Evolutionary conservation across 2,329 filamentous ascomycete species (phyloP).

Genomic region (Monilinia vaccinii-corymbosi): DNA sequence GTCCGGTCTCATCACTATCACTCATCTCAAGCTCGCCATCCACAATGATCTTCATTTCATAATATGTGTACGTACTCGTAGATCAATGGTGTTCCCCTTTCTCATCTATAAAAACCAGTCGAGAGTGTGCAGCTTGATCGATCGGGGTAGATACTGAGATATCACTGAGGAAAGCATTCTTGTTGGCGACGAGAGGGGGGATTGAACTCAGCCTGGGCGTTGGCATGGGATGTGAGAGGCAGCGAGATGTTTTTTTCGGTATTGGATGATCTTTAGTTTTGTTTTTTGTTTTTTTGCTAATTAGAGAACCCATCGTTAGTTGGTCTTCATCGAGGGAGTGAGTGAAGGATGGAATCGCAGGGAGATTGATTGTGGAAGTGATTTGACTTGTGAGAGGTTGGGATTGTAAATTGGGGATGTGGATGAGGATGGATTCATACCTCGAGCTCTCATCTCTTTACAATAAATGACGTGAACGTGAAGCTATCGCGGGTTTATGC

Average conservation of each 20-base stretch:
- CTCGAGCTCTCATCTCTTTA: conserved; percentile 14
- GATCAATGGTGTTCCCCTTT: conserved; percentile 52
- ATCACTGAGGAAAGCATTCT: conserved; percentile 54
- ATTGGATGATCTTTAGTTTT: conserved; percentile 13
- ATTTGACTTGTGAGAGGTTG: background rate
- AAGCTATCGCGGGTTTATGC: conserved; percentile 5
- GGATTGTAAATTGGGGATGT: background rate
- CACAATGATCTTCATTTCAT: conserved; percentile 60
- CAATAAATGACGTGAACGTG: background rate
- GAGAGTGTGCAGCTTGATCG: conserved; percentile 44
- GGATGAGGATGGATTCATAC: conserved; percentile 7
- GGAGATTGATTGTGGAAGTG: background rate
- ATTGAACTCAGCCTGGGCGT: conserved; percentile 47
- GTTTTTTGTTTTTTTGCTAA: conserved; percentile 29
- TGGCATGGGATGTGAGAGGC: conserved; percentile 36
- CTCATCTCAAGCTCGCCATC: conserved; percentile 52
- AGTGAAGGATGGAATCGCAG: background rate
- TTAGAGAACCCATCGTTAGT: conserved; percentile 28
- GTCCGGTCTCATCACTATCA: conserved; percentile 49
- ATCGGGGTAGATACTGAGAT: conserved; percentile 38
- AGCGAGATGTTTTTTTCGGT: conserved; percentile 19
- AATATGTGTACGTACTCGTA: conserved; percentile 56
- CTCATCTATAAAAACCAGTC: conserved; percentile 51
- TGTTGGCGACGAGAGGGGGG: conserved; percentile 52
- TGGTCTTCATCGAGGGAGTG: background rate